phyloP scores from a whole-genome alignment of 208 protist genomes.

The Wallacemonas sp. region DNA sequence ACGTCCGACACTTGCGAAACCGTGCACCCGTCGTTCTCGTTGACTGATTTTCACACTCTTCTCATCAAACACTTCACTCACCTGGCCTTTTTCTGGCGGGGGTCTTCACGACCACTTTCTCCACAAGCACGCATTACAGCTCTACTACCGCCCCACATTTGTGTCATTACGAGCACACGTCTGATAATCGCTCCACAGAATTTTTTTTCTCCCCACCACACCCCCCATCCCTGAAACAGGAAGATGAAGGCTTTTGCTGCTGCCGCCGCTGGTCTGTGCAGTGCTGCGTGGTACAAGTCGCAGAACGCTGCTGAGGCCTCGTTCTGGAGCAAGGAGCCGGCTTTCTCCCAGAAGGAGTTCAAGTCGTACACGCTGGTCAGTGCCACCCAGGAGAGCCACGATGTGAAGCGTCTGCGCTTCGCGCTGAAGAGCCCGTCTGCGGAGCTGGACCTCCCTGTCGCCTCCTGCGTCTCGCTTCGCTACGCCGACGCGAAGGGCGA shows the following conservation, averaged over 20 bases:
- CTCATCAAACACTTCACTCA: neutral
- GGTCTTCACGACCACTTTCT: neutral
- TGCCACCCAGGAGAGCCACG: slow-evolving; percentile 49
- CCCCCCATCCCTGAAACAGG: neutral
- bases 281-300: slow-evolving; percentile 33
- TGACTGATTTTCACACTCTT: neutral
- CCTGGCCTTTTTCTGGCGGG: slow-evolving; percentile 20
- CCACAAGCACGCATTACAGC: neutral
- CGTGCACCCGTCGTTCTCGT: too few relatives aligned
- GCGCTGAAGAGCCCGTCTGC: slow-evolving; percentile 32
- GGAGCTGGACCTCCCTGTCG: slow-evolving; percentile 34
- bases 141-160: too few relatives aligned
- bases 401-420: slow-evolving; percentile 75
- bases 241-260: slow-evolving; percentile 49
- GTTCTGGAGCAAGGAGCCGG: slow-evolving; percentile 20
- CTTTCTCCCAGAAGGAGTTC: slow-evolving; percentile 68
- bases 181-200: too few relatives aligned
- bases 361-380: slow-evolving; percentile 52
- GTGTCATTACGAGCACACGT: too few relatives aligned
- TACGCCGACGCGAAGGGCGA: slow-evolving; percentile 60
- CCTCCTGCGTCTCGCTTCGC: slow-evolving; percentile 67
- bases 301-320: slow-evolving; percentile 14
- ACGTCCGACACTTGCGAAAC: too few relatives aligned
- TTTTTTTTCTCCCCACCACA: slow-evolving; percentile 14
- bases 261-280: slow-evolving; percentile 22